Percentiles rank a stretch among this genome's conserved stretches.
phyloP scores from a whole-genome alignment of 345 rosid species.

The Sisymbrium irio region DNA sequence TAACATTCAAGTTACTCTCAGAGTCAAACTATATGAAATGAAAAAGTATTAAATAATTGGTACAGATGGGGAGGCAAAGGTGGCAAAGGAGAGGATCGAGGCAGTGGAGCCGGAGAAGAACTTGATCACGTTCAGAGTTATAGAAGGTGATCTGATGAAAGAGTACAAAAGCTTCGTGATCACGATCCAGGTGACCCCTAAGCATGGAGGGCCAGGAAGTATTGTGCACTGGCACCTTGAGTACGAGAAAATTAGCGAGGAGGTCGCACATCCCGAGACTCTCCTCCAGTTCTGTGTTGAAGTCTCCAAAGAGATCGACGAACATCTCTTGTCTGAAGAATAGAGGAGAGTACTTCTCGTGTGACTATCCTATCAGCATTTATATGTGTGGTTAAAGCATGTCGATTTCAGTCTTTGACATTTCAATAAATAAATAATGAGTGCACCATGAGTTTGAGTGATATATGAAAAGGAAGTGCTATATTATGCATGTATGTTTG shows the following conservation, averaged over 20 bases:
- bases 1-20: background rate
- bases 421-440: background rate
- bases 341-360: background rate
- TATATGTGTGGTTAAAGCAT: background rate
- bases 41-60: background rate
- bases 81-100: constrained; percentile 12
- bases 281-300: constrained; percentile 12
- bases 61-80: constrained; percentile 21
- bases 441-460: background rate
- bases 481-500: background rate
- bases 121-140: background rate
- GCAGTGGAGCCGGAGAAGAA: constrained; percentile 18
- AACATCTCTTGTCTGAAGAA: constrained; percentile 25
- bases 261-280: constrained; percentile 4
- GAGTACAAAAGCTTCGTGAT: background rate
- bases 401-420: background rate
- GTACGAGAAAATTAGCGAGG: constrained; percentile 32
- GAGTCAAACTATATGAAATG: background rate
- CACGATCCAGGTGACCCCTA: constrained; percentile 27
- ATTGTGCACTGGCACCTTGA: constrained; percentile 36
- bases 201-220: constrained; percentile 18
- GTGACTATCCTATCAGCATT: background rate
- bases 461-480: background rate
- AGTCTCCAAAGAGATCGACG: constrained; percentile 29
- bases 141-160: constrained; percentile 25